Base-by-base conservation (phyloP, 129 eudicot species). In the Calendula officinalis region DNA sequence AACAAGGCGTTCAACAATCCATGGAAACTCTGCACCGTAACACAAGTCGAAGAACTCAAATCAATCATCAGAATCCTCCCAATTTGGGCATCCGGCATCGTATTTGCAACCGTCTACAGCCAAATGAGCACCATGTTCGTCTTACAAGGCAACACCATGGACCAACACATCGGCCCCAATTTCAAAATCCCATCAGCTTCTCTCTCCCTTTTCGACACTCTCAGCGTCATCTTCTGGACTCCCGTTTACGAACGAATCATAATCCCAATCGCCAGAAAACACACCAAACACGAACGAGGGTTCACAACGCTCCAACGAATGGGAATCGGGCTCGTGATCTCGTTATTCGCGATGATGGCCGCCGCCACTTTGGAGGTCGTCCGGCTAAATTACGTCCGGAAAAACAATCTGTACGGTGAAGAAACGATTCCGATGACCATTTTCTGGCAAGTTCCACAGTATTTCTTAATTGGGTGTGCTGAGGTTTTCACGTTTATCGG, bases 81-180 rank as follows among this genome's bases (percentile, higher is more conserved):
- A 2, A 45, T 90, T 2, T 90, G 95, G 97, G 95, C 97, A 35
- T 64, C 95, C 0, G 95, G 95, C 1, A 90, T 90, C 49, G 44
- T 90, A 46, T 83, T 90, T 9, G 74, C 95, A 0, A 58, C 88
- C 2, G 97, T 86, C 3, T 90, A 86, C 78, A 76, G 85, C 69
- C 97, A 90, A 68, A 90, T 90, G 97, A 81, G 82, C 88, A 90
- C 97, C 67, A 83, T 90, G 95, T 90, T 90, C 48, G 91, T 90
- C 59, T 77, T 83, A 5, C 97, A 90, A 77, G 97, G 97, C 8
- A 79, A 90, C 73, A 86, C 86, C 13, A 81, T 90, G 83, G 91
- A 90, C 88, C 90, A 83, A 69, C 86, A 71, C 74, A 86, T 90
- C 5, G 97, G 97, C 1, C 84, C 84, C 4, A 41, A 78, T 37